Conservation (phyloP, 345 rosid species). For the Euphorbia peplus region DNA sequence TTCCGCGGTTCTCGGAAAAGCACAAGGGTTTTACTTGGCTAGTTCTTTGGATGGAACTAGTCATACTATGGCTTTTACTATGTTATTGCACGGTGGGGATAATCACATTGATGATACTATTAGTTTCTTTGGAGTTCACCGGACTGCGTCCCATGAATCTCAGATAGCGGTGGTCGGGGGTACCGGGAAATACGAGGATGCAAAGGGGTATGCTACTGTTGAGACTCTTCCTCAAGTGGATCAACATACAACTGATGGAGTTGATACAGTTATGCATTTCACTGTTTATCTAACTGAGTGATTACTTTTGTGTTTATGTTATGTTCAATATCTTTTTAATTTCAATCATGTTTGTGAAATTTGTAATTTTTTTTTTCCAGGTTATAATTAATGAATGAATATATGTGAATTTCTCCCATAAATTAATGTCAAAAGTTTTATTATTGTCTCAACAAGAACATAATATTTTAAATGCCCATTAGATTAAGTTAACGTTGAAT, state of each 20-base stretch:
- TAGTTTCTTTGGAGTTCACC: slow-evolving; percentile 86
- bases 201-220: slow-evolving; percentile 66
- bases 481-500: too few relatives aligned
- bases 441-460: too few relatives aligned
- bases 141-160: slow-evolving; percentile 63
- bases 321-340: background rate
- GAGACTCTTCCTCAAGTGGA: slow-evolving; percentile 62
- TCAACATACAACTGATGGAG: slow-evolving; percentile 79
- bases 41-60: slow-evolving; percentile 87
- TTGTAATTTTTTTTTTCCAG: background rate
- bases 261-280: slow-evolving; percentile 68
- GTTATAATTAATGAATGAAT: too few relatives aligned
- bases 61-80: slow-evolving; percentile 72
- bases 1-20: slow-evolving; percentile 63
- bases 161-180: slow-evolving; percentile 79
- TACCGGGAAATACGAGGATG: slow-evolving; percentile 71
- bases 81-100: slow-evolving; percentile 46
- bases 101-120: slow-evolving; percentile 47
- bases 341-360: background rate
- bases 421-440: too few relatives aligned
- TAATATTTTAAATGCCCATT: too few relatives aligned
- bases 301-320: background rate
- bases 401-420: background rate
- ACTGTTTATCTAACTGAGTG: slow-evolving; percentile 53
- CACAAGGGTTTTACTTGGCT: slow-evolving; percentile 89